A percentile compares a stretch with the other conserved stretches of the same genome.
These are phyloP conservation scores for Sanghuangporus sanghuang DNA, from an alignment of 1,284 basidiomycete genomes.

Conservation along the genomic window DNA sequence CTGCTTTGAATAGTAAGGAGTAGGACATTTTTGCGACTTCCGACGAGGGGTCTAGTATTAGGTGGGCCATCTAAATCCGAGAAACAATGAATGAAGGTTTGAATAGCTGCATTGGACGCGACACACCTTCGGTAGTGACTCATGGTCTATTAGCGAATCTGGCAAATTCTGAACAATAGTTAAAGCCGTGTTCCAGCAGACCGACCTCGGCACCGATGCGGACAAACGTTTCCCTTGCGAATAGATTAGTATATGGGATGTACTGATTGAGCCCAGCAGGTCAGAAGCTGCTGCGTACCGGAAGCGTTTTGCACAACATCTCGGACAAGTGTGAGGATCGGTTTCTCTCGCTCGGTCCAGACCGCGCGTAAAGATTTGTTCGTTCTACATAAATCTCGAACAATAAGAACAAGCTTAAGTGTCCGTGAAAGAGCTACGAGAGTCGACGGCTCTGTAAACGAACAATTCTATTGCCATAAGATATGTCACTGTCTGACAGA, in stretches of 20 bases:
- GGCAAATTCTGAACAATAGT: conserved; percentile 66
- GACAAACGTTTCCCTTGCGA: conserved; percentile 27
- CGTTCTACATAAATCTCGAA: conserved; percentile 67
- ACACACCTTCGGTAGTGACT: conserved; percentile 56
- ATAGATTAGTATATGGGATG: background rate
- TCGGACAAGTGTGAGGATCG: conserved; percentile 52
- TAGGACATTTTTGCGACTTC: conserved; percentile 72
- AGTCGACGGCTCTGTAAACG: conserved; percentile 53
- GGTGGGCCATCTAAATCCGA: conserved; percentile 60
- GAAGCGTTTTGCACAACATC: conserved; percentile 49
- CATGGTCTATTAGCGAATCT: conserved; percentile 54
- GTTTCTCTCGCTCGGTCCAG: conserved; percentile 59
- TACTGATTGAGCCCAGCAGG: background rate
- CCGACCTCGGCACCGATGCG: conserved; percentile 54
- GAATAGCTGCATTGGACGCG: background rate
- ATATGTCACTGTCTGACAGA: background rate
- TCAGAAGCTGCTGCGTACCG: conserved; percentile 34
- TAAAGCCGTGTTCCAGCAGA: conserved; percentile 64
- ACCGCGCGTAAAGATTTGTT: conserved; percentile 70
- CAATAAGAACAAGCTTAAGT: conserved; percentile 58
- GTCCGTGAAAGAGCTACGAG: conserved; percentile 67
- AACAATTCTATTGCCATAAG: conserved; percentile 42
- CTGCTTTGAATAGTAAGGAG: conserved; percentile 56
- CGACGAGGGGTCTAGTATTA: conserved; percentile 60
- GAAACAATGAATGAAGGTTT: background rate